A percentile compares a stretch with the other conserved stretches of the same genome.
These are phyloP conservation scores for Trichosporon sp. DNA, from an alignment of 1,284 basidiomycete genomes.

Conservation along the genomic window DNA sequence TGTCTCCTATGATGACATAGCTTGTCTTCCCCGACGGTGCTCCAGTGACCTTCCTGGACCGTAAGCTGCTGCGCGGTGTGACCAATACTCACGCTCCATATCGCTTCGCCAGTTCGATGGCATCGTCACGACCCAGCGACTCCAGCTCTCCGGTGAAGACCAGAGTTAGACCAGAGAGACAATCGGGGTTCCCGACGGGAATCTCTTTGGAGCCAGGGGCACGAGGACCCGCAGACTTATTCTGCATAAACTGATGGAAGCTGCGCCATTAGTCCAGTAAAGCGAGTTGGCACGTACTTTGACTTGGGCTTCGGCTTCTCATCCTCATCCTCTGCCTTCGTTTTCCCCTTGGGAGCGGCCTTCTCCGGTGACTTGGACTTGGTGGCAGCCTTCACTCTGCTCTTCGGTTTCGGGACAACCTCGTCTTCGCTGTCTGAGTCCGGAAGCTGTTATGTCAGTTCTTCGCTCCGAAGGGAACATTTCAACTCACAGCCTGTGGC, in stretches of 20 bases:
- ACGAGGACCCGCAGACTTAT: constrained; percentile 59
- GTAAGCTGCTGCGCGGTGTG: neutral
- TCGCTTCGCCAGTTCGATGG: constrained; percentile 80
- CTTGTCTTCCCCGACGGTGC: constrained; percentile 86
- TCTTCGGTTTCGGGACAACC: neutral
- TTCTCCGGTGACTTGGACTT: neutral
- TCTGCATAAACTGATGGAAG: constrained; percentile 60
- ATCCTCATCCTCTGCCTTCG: constrained; percentile 5
- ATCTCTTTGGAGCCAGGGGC: constrained; percentile 66
- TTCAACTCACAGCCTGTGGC: neutral
- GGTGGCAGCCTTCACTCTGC: neutral
- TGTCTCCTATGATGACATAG: constrained; percentile 81
- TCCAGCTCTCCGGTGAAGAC: constrained; percentile 94
- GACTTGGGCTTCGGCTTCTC: constrained; percentile 29
- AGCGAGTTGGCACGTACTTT: constrained; percentile 32
- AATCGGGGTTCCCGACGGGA: constrained; percentile 70
- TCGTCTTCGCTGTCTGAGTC: neutral
- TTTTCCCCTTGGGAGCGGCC: neutral
- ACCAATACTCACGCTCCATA: constrained; percentile 69
- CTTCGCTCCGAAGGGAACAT: too few relatives aligned
- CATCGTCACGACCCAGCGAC: constrained; percentile 82
- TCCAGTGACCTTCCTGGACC: constrained; percentile 67
- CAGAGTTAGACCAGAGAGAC: constrained; percentile 78
- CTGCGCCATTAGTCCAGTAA: constrained; percentile 14
- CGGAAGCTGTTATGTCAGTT: neutral